These are phyloP conservation scores for Nemania diffusa DNA, from an alignment of 2,329 filamentous ascomycete species.

Conservation along the genomic window DNA sequence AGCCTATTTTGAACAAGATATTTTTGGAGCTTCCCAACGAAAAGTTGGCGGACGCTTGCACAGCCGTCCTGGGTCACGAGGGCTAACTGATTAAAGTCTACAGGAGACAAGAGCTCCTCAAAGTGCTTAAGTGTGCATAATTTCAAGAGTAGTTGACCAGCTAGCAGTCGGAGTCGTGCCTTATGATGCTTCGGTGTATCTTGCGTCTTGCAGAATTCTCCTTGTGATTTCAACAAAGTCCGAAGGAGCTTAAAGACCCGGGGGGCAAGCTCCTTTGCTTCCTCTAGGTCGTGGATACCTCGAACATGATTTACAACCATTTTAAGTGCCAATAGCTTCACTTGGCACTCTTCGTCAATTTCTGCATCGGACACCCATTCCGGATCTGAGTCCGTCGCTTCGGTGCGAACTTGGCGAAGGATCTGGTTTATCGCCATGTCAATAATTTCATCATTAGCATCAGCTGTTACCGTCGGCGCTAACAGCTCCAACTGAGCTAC, in stretches of 20 bases:
- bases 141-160: conserved; percentile 84
- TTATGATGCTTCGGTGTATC: conserved; percentile 82
- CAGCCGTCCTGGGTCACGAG: conserved; percentile 83
- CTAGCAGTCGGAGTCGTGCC: conserved; percentile 81
- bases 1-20: conserved; percentile 81
- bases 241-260: conserved; percentile 83
- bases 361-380: conserved; percentile 75
- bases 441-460: conserved; percentile 79
- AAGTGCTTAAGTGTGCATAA: conserved; percentile 80
- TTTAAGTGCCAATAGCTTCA: conserved; percentile 85
- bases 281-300: conserved; percentile 62
- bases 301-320: conserved; percentile 88
- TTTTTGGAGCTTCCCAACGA: conserved; percentile 89
- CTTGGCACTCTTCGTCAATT: conserved; percentile 81
- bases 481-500: conserved; percentile 81
- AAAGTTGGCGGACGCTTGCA: conserved; percentile 77
- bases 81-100: conserved; percentile 83
- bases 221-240: conserved; percentile 77
- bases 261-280: conserved; percentile 68
- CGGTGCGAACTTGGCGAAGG: conserved; percentile 74
- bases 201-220: conserved; percentile 80
- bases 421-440: conserved; percentile 81
- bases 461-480: conserved; percentile 76
- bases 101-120: conserved; percentile 77
- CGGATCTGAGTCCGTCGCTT: conserved; percentile 66